phyloP scores from a whole-genome alignment of 2,329 filamentous ascomycete species.

The Monosporascus sp. region DNA sequence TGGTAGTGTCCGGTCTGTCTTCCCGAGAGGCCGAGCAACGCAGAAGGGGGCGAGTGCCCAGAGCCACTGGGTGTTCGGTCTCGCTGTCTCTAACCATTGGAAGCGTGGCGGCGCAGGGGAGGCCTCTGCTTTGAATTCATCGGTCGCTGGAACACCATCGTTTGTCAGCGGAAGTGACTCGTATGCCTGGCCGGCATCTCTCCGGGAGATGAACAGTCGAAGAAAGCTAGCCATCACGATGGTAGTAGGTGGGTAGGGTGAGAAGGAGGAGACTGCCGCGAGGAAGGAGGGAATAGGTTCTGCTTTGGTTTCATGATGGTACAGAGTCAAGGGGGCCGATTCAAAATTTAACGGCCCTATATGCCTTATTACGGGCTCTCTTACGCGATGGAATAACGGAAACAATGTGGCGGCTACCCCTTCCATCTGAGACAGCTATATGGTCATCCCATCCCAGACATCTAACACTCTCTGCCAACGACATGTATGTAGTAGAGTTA shows the following conservation, averaged over 20 bases:
- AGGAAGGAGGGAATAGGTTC: no score
- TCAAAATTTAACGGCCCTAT: no score
- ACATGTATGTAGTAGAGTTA: no score
- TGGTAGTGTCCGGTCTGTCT: slow-evolving; percentile 1
- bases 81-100: background rate
- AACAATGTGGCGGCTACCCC: no score
- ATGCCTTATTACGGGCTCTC: no score
- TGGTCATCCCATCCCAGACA: no score
- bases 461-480: no score
- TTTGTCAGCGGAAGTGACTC: background rate
- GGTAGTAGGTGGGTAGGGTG: background rate
- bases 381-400: no score
- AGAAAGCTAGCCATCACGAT: background rate
- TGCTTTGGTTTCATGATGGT: no score
- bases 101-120: background rate
- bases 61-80: background rate
- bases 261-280: no score
- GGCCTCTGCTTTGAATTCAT: background rate
- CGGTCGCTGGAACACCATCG: background rate
- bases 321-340: no score
- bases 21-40: background rate
- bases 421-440: no score
- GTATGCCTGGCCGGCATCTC: background rate
- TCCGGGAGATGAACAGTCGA: background rate
- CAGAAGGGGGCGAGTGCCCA: background rate